Base-by-base conservation (phyloP, 2,329 filamentous ascomycete genomes). In the Sporothrix schenckii region DNA sequence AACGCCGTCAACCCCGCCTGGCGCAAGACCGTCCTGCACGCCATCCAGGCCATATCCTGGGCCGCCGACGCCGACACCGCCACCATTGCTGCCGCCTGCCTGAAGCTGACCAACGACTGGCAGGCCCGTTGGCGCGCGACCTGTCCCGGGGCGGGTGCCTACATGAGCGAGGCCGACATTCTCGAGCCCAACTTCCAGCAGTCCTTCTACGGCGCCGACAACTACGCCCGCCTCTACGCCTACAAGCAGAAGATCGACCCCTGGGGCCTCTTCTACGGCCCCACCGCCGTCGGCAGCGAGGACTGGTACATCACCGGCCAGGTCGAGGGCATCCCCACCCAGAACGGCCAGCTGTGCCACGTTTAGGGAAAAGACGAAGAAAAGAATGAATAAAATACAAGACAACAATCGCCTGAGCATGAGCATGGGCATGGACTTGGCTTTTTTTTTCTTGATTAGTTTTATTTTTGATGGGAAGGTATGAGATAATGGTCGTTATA, bases 1-100 rank as follows among this genome's bases (percentile, higher is more conserved):
- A 83, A 80, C 16, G 80, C 82, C 6, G 78, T 85, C 52, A 83
- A 83, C 74, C 82, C 84, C 4, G 84, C 83, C 0, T 86, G 84
- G 84, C 79, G 85, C 54, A 77, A 79, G 6, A 79, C 81, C 2
- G 75, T 78, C 0, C 75, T 81, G 73, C 81, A 79, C 74, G 77
- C 75, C 44, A 80, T 82, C 70, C 75, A 78, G 47, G 78, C 74
- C 9, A 68, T 74, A 4, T n/a, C 69, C 27, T 79, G 76, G 77
- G 72, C 68, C 13, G 54, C 50, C 10, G 73, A 72, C 27, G 68
- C 67, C 13, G 66, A 56, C 61, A 47, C 41, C 53, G 68, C 47
- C 5, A 73, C 74, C 24, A 71, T 75, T 41, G 74, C 75, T 61
- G 69, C 69, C 0, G 70, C 72, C 4, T 73, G 74, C 70, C 72